Percentiles rank a stretch among this genome's conserved stretches.
These are phyloP conservation scores for Irpex lacteus DNA, from an alignment of 1,284 basidiomycete species.

Conservation along the genomic window DNA sequence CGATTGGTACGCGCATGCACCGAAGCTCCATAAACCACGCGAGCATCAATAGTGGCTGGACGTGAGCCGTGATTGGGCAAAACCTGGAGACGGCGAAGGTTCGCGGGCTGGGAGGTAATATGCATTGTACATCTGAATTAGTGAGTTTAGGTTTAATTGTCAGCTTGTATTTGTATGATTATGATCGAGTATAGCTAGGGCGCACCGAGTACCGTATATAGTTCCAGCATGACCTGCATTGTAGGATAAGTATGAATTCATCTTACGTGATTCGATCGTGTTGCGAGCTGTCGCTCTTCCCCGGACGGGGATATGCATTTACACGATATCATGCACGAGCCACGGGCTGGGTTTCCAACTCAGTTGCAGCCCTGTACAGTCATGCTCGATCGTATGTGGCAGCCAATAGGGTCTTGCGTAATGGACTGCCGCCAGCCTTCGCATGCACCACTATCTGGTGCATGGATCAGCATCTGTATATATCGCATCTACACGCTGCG, in stretches of 20 bases:
- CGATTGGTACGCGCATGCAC: constrained; percentile 67
- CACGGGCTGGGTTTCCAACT: background rate
- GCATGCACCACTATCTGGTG: too few relatives aligned
- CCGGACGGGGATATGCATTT: background rate
- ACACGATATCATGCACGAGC: background rate
- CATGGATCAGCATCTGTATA: too few relatives aligned
- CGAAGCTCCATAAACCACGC: constrained; percentile 34
- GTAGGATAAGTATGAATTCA: constrained; percentile 1
- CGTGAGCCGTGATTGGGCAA: background rate
- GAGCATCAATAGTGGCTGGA: constrained; percentile 14
- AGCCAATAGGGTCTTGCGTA: too few relatives aligned
- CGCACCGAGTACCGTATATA: background rate
- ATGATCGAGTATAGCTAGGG: constrained; percentile 3
- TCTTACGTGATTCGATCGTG: constrained; percentile 6
- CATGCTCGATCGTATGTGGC: too few relatives aligned
- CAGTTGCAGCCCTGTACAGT: too few relatives aligned
- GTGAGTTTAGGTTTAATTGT: background rate
- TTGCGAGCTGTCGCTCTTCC: background rate
- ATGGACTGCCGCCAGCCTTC: too few relatives aligned
- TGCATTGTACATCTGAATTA: background rate
- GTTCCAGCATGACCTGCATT: background rate
- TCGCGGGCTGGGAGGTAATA: background rate
- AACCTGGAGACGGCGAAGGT: background rate
- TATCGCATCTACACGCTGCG: too few relatives aligned
- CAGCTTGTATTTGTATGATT: background rate